Conservation (phyloP, 2,329 filamentous ascomycete genomes). For the Rhinocladiella similis region DNA sequence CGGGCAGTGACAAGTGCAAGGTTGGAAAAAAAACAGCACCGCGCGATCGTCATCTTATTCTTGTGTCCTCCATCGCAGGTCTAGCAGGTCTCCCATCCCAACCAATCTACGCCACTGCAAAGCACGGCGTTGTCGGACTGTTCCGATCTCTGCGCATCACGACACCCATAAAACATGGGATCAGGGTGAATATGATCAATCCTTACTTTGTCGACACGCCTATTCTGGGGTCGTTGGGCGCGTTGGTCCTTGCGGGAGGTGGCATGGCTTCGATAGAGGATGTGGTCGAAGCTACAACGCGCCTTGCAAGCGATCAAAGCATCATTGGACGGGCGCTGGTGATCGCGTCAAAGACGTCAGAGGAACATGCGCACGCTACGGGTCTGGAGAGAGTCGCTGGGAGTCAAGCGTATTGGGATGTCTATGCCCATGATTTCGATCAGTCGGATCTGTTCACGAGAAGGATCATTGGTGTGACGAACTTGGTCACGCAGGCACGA, state of each 20-base stretch:
- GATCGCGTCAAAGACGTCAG: conserved; percentile 57
- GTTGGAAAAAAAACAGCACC: conserved; percentile 28
- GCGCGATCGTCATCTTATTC: conserved; percentile 61
- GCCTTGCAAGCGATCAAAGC: conserved; percentile 59
- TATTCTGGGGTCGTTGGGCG: conserved; percentile 51
- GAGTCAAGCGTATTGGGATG: conserved; percentile 55
- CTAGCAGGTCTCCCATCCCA: conserved; percentile 42
- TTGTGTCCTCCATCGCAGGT: conserved; percentile 64
- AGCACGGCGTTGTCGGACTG: conserved; percentile 66
- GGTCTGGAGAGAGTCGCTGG: conserved; percentile 20
- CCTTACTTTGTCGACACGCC: conserved; percentile 68
- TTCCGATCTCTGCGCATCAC: conserved; percentile 60
- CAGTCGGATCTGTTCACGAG: conserved; percentile 58
- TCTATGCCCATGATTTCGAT: conserved; percentile 60
- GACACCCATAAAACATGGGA: conserved; percentile 48
- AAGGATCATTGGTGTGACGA: conserved; percentile 51
- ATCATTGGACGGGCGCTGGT: conserved; percentile 59
- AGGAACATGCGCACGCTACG: conserved; percentile 33
- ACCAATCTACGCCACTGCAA: conserved; percentile 60
- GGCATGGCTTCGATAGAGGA: conserved; percentile 56
- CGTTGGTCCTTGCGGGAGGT: conserved; percentile 57
- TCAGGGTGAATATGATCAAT: conserved; percentile 66
- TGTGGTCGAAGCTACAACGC: conserved; percentile 64
- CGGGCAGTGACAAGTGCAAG: conserved; percentile 44
- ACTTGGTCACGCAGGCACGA: conserved; percentile 49